phyloP scores from a whole-genome alignment of 2,329 filamentous ascomycete species.

The Aspergillus ochraceoroseus region DNA sequence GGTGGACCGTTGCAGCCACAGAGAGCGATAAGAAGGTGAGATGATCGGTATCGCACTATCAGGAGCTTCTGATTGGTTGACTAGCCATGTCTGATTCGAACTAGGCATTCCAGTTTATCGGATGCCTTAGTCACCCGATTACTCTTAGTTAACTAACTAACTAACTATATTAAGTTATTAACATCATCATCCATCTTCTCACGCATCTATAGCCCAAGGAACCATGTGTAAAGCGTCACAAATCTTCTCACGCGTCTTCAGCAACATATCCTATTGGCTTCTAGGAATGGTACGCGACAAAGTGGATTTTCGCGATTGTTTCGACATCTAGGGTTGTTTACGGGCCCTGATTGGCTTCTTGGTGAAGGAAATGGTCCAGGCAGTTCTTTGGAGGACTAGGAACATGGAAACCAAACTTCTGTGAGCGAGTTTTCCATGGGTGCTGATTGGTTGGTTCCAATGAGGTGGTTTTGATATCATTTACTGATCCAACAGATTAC shows the following conservation, averaged over 20 bases:
- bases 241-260: conserved; percentile 1
- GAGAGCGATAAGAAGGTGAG: not conserved
- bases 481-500: no score
- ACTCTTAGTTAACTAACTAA: no score
- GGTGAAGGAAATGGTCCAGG: not conserved
- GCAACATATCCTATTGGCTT: not conserved
- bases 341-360: conserved; percentile 1
- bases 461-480: no score
- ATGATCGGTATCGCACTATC: conserved; percentile 4
- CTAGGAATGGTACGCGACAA: not conserved
- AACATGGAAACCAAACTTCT: no score
- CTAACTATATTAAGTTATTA: not conserved
- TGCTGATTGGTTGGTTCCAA: no score
- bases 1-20: conserved; percentile 4
- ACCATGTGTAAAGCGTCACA: not conserved
- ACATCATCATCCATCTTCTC: no score
- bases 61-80: conserved; percentile 1
- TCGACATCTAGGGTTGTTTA: not conserved
- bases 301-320: conserved; percentile 13
- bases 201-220: no score
- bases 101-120: conserved; percentile 1
- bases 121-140: conserved; percentile 7
- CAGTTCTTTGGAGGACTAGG: no score
- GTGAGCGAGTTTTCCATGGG: no score
- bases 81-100: not conserved